Evolutionary conservation across 441 rosid species (phyloP).

Genomic region (Melastoma candidum): DNA sequence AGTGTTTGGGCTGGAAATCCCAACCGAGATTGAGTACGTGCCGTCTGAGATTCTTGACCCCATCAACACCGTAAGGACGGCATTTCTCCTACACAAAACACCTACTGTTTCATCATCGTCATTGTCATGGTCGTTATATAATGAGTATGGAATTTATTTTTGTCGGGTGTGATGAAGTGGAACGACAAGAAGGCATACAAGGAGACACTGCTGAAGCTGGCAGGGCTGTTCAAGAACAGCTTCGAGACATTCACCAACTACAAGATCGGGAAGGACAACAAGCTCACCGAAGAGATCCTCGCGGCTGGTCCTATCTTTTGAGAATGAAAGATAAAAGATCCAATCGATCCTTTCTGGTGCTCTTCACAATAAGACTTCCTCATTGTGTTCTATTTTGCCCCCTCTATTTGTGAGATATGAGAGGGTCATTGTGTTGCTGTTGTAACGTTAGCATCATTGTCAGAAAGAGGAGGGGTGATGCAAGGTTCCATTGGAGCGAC

Average conservation of each 20-base stretch:
- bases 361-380: too few species aligned
- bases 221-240: slow-evolving; percentile 67
- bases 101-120: neutral
- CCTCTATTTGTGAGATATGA: too few species aligned
- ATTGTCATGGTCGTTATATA: too few species aligned
- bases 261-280: slow-evolving; percentile 65
- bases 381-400: too few species aligned
- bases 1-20: slow-evolving; percentile 83
- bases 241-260: slow-evolving; percentile 55
- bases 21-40: slow-evolving; percentile 57
- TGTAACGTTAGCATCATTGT: too few species aligned
- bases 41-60: slow-evolving; percentile 86
- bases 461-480: too few species aligned
- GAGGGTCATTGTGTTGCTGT: too few species aligned
- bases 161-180: slow-evolving; percentile 34
- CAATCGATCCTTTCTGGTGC: too few species aligned
- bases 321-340: too few species aligned
- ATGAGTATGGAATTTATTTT: too few species aligned
- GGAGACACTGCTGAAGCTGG: slow-evolving; percentile 60
- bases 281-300: slow-evolving; percentile 63
- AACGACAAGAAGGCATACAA: slow-evolving; percentile 59
- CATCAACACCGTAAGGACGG: slow-evolving; percentile 47
- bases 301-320: slow-evolving; percentile 48
- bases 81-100: too few species aligned
- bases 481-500: too few species aligned